Base-by-base conservation (phyloP, 2,329 filamentous ascomycete species). In the Domatiomyces catenatus region DNA sequence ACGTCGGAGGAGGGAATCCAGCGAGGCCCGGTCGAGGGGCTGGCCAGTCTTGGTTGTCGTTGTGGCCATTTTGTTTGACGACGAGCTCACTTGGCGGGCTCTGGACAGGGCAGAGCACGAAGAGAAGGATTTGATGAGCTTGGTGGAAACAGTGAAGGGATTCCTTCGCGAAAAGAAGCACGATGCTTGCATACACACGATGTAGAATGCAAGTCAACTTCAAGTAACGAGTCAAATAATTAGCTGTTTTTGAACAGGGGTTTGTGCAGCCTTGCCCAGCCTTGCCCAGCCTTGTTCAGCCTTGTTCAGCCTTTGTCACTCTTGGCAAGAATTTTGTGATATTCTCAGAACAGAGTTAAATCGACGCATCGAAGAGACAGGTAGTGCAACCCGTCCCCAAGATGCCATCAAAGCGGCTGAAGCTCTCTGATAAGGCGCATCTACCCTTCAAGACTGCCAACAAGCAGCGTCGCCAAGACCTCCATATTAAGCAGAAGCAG, bases 1-100 rank as follows among this genome's bases (percentile, higher is more conserved):
- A 58, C 89, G 84, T 59, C 84, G 81, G 61, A 96, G 81, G 63
- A 96, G 79, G 54, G 81, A 84, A 65, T 96, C 92, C 63, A 96
- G 79, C 51, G 79, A 73, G 53, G 76, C 72, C 63, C 87, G 81
- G 69, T 96, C 88, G 61, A 98, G 83, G 69, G 86, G 81, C 74
- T 94, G 82, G 62, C 90, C 92, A 70, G 84, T 89, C 65, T 87
- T 80, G 53, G 88, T 94, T 58, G 85, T 92, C 51, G 76, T 73
- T 53, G 75, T 75, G 50, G 76, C 69, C 75, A 79, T 80, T 56
- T 54, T 69, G 57, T 63, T 54, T 55, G 64, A 62, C 53, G 60
- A 58, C 51, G 66, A 6, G 22, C 22, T 67, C 49, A 62, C 56
- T 20, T 12, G 50, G 45, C 17, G 49, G 42, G 26, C 48, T 39